Evolutionary conservation across 345 rosid species (phyloP).

Genomic region (Acer yangbiense): DNA sequence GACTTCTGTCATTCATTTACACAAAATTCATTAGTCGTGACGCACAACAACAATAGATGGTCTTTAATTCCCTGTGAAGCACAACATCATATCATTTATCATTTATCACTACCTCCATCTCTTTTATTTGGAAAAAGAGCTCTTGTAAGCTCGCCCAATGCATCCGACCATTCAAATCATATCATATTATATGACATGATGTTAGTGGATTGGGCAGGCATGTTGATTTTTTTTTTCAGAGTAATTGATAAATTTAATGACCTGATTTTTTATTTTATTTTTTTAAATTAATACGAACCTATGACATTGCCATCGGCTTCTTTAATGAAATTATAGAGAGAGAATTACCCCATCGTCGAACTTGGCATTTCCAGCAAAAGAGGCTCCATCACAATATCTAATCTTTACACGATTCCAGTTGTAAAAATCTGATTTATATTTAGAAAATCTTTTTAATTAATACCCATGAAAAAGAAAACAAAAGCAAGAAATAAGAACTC

Average conservation of each 20-base stretch:
- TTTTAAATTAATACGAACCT: too few relatives aligned
- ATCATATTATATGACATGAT: too few relatives aligned
- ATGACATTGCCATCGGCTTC: too few relatives aligned
- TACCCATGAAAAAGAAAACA: background rate
- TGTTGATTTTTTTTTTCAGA: too few relatives aligned
- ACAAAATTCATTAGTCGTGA: slow-evolving; percentile 15
- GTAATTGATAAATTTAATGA: too few relatives aligned
- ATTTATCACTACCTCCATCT: background rate
- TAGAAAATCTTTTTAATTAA: background rate
- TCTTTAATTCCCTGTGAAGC: background rate
- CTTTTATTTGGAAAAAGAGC: background rate
- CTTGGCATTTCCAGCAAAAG: slow-evolving; percentile 76
- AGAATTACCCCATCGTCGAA: slow-evolving; percentile 67
- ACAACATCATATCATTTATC: background rate
- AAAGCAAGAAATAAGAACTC: background rate
- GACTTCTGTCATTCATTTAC: slow-evolving; percentile 64
- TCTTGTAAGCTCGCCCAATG: background rate
- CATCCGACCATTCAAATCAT: background rate
- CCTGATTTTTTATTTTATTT: too few relatives aligned
- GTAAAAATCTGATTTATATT: slow-evolving; percentile 68
- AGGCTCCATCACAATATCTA: slow-evolving; percentile 96
- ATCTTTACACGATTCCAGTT: slow-evolving; percentile 96
- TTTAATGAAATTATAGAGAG: background rate
- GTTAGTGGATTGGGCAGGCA: too few relatives aligned
- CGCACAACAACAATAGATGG: background rate